Evolutionary conservation across 306 rosid species (phyloP), one percentile per base, ranked within the genome.

Genomic region (Acacia confusa): DNA sequence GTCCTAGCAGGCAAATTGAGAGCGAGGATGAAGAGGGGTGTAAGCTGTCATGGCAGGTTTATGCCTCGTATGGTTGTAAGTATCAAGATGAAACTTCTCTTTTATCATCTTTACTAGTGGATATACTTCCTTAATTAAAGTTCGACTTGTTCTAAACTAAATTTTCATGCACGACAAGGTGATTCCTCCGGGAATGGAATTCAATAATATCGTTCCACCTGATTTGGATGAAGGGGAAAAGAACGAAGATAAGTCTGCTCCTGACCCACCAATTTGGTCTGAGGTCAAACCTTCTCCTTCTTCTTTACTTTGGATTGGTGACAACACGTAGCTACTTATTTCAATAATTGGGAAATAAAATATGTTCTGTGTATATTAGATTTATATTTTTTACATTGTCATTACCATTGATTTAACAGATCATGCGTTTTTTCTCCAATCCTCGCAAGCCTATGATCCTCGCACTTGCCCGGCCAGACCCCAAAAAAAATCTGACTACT

Each of bases 151-250:
- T 19, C 61, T 76, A 22, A 57, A 57, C 30, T 32, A 3, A 32
- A 70, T 52, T 69, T 34, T 65, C n/a, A 19, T 36, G 71, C 40
- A 40, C 78, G 36, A 61, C 79, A 70, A 91, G 94, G 92, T 87
- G 57, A 95, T 95, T 88, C 94, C 99, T 55, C 99, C 99, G 38
- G 99, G 99, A 68, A 95, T 95, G 99, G 99, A 95, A 90, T 93
- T 95, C 84, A 94, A 93, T 85, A 94, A 95, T 84, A 95, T 95
- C 84, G 84, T 82, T 86, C 99, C 98, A 16, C 95, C 80, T 6
- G 91, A 91, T 38, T 61, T 61, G 57, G 87, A 91, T 44, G 94
- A 89, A 45, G 81, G 55, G 40, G 89, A 82, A 52, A 84, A 82
- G 79, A 73, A 74, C 52, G 92, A 86, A 48, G 91, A 89, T 22